Evolutionary conservation across 2,329 filamentous ascomycete species (phyloP).

Genomic region (Claviceps digitariae): DNA sequence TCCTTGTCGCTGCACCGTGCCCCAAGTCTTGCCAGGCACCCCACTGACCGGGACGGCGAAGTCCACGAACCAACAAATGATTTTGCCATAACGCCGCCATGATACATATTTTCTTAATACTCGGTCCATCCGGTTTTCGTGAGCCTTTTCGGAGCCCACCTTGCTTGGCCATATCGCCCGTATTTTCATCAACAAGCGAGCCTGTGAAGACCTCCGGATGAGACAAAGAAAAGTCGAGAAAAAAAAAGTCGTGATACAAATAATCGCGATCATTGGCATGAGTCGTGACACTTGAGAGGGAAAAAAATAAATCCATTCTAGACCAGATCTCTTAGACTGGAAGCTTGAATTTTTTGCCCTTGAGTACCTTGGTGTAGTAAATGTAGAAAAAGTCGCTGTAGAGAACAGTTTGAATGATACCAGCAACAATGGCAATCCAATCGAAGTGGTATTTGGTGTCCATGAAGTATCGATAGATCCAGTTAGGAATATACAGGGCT

Average conservation of each 20-base stretch:
- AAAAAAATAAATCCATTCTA: too few relatives aligned
- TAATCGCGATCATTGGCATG: neutral
- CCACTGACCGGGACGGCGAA: neutral
- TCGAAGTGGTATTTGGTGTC: constrained; percentile 63
- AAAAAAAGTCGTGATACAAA: neutral
- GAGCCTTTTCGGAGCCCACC: neutral
- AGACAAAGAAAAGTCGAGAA: neutral
- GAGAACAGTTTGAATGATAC: constrained; percentile 81
- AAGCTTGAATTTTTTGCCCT: constrained; percentile 78
- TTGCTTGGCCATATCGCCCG: neutral
- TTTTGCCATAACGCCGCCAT: constrained; percentile 3
- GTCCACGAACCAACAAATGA: neutral
- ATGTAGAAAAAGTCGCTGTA: constrained; percentile 99
- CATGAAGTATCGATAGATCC: constrained; percentile 80
- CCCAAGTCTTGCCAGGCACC: neutral
- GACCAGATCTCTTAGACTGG: constrained; percentile 49
- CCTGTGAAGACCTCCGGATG: neutral
- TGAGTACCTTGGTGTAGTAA: constrained; percentile 92
- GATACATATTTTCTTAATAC: constrained; percentile 1
- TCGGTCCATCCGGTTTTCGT: neutral
- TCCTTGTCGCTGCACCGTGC: neutral
- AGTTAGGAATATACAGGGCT: constrained; percentile 95
- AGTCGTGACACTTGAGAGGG: neutral
- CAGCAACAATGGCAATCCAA: constrained; percentile 76
- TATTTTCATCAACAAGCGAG: too few relatives aligned